These are phyloP conservation scores for Earliella scabrosa DNA, from an alignment of 1,284 basidiomycete genomes.

Conservation along the genomic window DNA sequence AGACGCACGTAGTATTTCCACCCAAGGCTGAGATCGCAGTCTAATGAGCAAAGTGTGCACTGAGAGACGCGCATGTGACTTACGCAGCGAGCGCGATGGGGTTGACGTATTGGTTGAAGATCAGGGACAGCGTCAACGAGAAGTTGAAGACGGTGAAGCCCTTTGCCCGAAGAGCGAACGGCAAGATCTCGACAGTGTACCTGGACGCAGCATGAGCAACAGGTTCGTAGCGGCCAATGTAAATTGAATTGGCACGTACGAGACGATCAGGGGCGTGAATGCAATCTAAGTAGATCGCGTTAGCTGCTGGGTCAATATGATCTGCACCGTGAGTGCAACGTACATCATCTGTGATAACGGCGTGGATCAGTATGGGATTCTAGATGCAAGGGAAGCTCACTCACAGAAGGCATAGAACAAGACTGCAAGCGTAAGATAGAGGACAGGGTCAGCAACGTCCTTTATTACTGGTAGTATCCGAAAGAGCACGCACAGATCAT, in stretches of 20 bases:
- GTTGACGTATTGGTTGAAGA: constrained; percentile 64
- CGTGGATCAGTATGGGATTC: background rate
- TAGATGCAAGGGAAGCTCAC: constrained; percentile 22
- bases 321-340: constrained; percentile 9
- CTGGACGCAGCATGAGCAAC: constrained; percentile 9
- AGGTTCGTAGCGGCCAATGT: too few species aligned
- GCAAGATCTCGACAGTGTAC: constrained; percentile 64
- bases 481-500: constrained; percentile 45
- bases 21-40: constrained; percentile 24
- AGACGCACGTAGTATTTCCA: constrained; percentile 42
- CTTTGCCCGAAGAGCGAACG: constrained; percentile 61
- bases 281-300: constrained; percentile 41
- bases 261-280: constrained; percentile 60
- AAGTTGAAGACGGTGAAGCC: constrained; percentile 63
- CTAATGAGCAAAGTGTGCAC: background rate
- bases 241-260: constrained; percentile 39
- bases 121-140: constrained; percentile 50
- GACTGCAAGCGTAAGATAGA: constrained; percentile 32
- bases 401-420: constrained; percentile 48
- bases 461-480: background rate
- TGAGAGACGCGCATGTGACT: constrained; percentile 8
- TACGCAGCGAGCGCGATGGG: constrained; percentile 43
- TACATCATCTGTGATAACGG: constrained; percentile 32
- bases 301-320: background rate
- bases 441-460: background rate